phyloP scores from a whole-genome alignment of 1,284 basidiomycete species.

The Athelia sp. region DNA sequence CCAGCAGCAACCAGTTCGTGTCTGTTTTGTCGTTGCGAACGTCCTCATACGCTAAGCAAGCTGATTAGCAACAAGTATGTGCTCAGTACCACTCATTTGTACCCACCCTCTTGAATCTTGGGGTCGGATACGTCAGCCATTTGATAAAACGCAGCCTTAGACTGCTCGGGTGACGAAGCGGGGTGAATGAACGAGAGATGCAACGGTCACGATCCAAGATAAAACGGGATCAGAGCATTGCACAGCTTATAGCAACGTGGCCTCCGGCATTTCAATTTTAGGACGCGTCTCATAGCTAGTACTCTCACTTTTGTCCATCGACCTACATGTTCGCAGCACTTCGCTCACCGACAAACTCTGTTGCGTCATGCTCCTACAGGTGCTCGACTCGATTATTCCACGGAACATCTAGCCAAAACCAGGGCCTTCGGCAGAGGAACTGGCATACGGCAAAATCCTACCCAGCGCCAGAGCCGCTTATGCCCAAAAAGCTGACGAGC shows the following conservation, averaged over 20 bases:
- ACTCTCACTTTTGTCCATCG: not conserved
- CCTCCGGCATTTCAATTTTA: too few relatives aligned
- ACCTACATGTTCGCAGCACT: not conserved
- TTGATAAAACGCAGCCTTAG: conserved; percentile 4
- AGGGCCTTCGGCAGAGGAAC: not conserved
- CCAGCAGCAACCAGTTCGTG: conserved; percentile 81
- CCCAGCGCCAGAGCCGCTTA: conserved; percentile 16
- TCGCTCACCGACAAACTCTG: not conserved
- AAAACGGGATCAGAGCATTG: not conserved
- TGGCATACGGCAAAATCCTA: conserved; percentile 1
- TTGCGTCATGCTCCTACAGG: not conserved
- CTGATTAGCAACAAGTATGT: not conserved
- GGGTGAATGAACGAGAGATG: not conserved
- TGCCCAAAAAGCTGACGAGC: conserved; percentile 30
- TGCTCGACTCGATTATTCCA: not conserved
- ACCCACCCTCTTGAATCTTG: conserved; percentile 68
- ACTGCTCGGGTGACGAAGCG: not conserved
- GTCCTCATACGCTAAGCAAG: conserved; percentile 71
- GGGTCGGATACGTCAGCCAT: conserved; percentile 86
- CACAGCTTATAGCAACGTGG: too few relatives aligned
- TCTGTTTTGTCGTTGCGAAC: conserved; percentile 80
- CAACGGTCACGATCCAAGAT: not conserved
- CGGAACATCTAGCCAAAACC: not conserved
- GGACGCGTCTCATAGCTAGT: too few relatives aligned
- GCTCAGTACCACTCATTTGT: not conserved